These are phyloP conservation scores for Hordeum vulgare DNA, from an alignment of 176 grass and related monocot species.

Conservation along the genomic window MorexV3_pseudomolecules_assembly NC_058521.1:5347744-5348243, in stretches of 20 bases:
- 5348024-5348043: background rate
- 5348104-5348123: background rate
- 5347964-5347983: background rate
- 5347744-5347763: slow-evolving; percentile 36
- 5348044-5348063: slow-evolving; percentile 10
- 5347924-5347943: background rate
- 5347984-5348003: background rate
- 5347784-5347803: background rate
- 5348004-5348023: slow-evolving; percentile 5
- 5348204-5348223: background rate
- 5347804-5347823: background rate
- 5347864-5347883: background rate
- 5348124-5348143: slow-evolving; percentile 8
- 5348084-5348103: slow-evolving; percentile 2
- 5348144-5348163: background rate
- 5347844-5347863: slow-evolving; percentile 22
- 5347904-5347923: background rate
- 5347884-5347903: slow-evolving; percentile 8
- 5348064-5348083: background rate
- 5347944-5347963: background rate
- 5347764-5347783: slow-evolving; percentile 19
- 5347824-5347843: slow-evolving; percentile 9
- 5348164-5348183: slow-evolving; percentile 9
- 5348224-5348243: background rate
- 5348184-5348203: background rate